phyloP scores from a whole-genome alignment of 2,329 filamentous ascomycete species.

The Samsoniella hepiali region DNA sequence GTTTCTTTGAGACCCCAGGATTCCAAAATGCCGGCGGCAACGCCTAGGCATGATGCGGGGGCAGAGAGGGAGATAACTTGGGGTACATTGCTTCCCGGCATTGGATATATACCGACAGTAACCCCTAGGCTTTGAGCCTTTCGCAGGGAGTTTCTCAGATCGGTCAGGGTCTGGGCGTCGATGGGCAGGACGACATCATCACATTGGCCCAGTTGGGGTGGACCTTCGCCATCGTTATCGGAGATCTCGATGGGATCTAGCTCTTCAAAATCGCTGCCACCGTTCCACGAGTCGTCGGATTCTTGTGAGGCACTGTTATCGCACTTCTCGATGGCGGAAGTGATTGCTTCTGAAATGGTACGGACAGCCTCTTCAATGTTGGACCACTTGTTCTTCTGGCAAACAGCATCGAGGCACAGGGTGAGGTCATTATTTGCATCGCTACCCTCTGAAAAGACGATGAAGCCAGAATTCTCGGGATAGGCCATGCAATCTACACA shows the following conservation, averaged over 20 bases:
- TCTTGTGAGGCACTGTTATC: constrained; percentile 31
- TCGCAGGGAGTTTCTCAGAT: constrained; percentile 46
- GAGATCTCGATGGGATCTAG: constrained; percentile 34
- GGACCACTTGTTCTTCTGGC: background rate
- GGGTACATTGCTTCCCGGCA: constrained; percentile 43
- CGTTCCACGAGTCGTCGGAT: background rate
- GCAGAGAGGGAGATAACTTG: constrained; percentile 63
- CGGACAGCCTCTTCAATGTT: constrained; percentile 10
- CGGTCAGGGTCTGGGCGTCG: constrained; percentile 32
- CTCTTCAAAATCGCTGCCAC: constrained; percentile 27
- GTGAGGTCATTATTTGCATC: background rate
- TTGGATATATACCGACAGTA: constrained; percentile 58
- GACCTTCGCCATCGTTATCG: constrained; percentile 31
- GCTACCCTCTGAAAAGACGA: constrained; percentile 6
- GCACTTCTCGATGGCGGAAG: constrained; percentile 32
- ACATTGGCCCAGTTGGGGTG: background rate
- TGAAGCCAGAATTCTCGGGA: constrained; percentile 4
- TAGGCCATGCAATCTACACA: constrained; percentile 8
- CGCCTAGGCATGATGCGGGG: constrained; percentile 64
- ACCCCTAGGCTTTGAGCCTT: constrained; percentile 63
- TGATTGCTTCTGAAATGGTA: constrained; percentile 27
- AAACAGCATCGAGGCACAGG: constrained; percentile 4
- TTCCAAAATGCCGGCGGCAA: constrained; percentile 70
- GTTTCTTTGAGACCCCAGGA: constrained; percentile 68
- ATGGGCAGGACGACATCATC: constrained; percentile 31